A percentile compares a stretch with the other conserved stretches of the same genome.
phyloP scores from a whole-genome alignment of 1,139 yeast species.

The Taphrina deformans region DNA sequence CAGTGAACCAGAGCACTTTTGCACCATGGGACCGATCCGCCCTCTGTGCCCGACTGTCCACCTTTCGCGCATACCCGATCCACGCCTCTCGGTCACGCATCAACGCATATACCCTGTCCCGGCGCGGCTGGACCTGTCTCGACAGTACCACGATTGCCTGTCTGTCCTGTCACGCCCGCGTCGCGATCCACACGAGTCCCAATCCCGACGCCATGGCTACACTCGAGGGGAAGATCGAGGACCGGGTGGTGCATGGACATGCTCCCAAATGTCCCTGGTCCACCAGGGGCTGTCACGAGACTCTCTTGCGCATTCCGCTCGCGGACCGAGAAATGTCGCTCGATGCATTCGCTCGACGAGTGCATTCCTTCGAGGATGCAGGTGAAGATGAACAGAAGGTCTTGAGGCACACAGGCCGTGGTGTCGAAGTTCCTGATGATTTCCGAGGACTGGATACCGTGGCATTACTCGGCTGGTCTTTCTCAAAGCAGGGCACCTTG shows the following conservation, averaged over 20 bases:
- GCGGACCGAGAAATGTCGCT: not conserved
- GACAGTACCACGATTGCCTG: not conserved
- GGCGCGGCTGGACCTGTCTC: conserved; percentile 6
- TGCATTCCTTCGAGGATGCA: not conserved
- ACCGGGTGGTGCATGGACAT: not conserved
- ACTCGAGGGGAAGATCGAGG: not conserved
- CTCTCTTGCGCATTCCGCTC: conserved; percentile 5
- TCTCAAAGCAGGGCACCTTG: not conserved
- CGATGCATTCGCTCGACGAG: not conserved
- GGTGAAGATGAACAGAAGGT: not conserved
- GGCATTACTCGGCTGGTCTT: conserved; percentile 23
- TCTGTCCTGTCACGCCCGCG: conserved; percentile 8
- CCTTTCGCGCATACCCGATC: conserved; percentile 4
- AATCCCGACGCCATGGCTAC: not conserved
- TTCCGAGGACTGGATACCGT: not conserved
- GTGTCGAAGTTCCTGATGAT: not conserved
- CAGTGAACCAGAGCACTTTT: not conserved
- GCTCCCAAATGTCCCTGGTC: conserved; percentile 14
- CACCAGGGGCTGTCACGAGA: not conserved
- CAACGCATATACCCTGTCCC: conserved; percentile 9
- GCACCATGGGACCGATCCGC: conserved; percentile 18
- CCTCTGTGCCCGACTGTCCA: not conserved
- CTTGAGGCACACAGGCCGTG: too few relatives aligned
- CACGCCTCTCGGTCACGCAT: conserved; percentile 10
- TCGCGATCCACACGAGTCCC: not conserved